Evolutionary conservation across 768 basidiomycete species (phyloP).

Genomic region (Kwoniella mangroviensis): DNA sequence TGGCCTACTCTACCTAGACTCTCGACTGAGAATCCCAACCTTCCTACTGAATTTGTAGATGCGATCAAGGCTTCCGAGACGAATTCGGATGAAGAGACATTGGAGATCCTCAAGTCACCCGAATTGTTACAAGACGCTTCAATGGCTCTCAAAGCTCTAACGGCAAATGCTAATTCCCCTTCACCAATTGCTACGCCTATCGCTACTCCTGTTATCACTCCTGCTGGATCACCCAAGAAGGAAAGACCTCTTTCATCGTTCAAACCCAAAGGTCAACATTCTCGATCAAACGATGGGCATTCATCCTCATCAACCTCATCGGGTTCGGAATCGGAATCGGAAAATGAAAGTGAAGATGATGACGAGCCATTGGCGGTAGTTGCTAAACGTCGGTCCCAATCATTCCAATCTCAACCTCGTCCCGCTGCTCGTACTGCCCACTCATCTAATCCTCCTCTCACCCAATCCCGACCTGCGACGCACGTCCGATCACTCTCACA

Average conservation of each 20-base stretch:
- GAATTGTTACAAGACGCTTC: conserved; percentile 3
- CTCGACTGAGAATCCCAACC: conserved; percentile 18
- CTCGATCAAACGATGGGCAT: not conserved
- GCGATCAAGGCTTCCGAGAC: conserved; percentile 13
- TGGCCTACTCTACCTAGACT: conserved; percentile 36
- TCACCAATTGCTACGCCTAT: conserved; percentile 12
- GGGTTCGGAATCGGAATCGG: conserved; percentile 26
- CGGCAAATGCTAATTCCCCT: conserved; percentile 6
- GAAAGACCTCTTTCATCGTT: conserved; percentile 32
- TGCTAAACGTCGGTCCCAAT: conserved; percentile 17
- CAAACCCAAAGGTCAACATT: conserved; percentile 13
- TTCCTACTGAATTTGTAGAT: conserved; percentile 13
- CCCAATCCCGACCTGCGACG: not conserved
- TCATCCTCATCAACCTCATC: not conserved
- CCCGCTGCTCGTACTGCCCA: not conserved
- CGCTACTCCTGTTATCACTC: conserved; percentile 7
- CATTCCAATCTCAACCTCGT: conserved; percentile 15
- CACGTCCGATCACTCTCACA: conserved; percentile 16
- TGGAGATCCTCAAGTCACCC: conserved; percentile 3
- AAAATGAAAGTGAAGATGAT: conserved; percentile 25
- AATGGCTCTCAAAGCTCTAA: conserved; percentile 1
- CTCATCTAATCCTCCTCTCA: not conserved
- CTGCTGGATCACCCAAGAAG: conserved; percentile 7
- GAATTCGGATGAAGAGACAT: not conserved
- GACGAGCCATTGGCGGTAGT: conserved; percentile 26